Evolutionary conservation across 1,284 basidiomycete genomes (phyloP).

Genomic region (Rhodotorula sp.): DNA sequence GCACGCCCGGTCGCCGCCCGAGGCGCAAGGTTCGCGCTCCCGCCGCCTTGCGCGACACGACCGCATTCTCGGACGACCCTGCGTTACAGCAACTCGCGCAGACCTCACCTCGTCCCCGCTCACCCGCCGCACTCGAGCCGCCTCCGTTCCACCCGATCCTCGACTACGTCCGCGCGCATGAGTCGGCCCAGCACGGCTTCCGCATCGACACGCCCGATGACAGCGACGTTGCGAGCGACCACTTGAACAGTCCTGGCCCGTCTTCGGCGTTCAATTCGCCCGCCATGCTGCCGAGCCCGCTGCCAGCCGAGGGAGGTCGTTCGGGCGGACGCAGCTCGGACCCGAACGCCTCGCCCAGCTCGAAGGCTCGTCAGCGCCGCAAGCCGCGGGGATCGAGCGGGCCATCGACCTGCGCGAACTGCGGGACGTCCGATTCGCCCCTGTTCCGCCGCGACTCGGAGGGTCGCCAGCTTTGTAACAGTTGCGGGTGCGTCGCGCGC

Average conservation of each 20-base stretch:
- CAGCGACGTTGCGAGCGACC: conserved; percentile 14
- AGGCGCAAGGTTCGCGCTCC: conserved; percentile 6
- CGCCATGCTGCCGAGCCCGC: neutral
- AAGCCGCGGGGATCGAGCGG: conserved; percentile 2
- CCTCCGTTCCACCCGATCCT: conserved; percentile 4
- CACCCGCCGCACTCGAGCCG: neutral
- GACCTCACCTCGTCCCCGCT: neutral
- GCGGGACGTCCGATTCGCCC: conserved; percentile 87
- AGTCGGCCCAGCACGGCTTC: conserved; percentile 6
- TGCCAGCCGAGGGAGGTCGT: neutral
- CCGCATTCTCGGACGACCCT: neutral
- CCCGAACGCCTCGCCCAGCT: neutral
- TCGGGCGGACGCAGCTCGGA: neutral
- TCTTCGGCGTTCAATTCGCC: neutral
- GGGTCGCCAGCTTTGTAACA: conserved; percentile 79
- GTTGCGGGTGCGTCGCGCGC: conserved; percentile 53
- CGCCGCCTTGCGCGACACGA: neutral
- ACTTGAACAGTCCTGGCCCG: neutral
- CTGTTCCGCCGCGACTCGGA: conserved; percentile 88
- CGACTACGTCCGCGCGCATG: conserved; percentile 23
- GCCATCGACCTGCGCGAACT: conserved; percentile 68
- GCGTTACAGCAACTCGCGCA: neutral
- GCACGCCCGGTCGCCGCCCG: conserved; percentile 1
- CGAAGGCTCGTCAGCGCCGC: conserved; percentile 1
- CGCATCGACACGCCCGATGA: conserved; percentile 22